Percentiles rank a stretch among this genome's conserved stretches.
Evolutionary conservation across 805 yeast species (phyloP).

Genomic region (Priceomyces fermenticarens): DNA sequence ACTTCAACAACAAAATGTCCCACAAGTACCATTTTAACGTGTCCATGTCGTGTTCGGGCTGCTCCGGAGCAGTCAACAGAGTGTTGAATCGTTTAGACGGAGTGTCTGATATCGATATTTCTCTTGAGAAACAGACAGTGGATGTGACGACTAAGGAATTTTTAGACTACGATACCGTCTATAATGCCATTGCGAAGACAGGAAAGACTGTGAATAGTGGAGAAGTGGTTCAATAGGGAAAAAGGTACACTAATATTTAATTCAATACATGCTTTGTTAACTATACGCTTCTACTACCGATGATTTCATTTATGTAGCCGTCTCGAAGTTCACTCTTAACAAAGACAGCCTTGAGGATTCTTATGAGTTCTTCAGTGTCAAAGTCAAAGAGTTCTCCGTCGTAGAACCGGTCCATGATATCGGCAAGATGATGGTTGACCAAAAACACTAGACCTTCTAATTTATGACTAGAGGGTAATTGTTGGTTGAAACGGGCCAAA

Average conservation of each 20-base stretch:
- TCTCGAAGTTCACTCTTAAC: constrained; percentile 45
- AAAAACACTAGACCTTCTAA: constrained; percentile 29
- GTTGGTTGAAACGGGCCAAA: constrained; percentile 13
- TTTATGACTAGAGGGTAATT: constrained; percentile 22
- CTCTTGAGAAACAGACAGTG: constrained; percentile 79
- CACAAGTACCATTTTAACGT: constrained; percentile 79
- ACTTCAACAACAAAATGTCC: not conserved
- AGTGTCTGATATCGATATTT: constrained; percentile 67
- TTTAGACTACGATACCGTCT: constrained; percentile 73
- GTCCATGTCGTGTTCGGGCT: constrained; percentile 82
- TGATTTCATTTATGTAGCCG: constrained; percentile 43
- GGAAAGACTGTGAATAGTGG: constrained; percentile 83
- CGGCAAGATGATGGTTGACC: constrained; percentile 38
- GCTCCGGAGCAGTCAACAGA: constrained; percentile 82
- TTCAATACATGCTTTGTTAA: too few relatives aligned
- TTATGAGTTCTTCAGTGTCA: constrained; percentile 44
- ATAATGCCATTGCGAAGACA: constrained; percentile 79
- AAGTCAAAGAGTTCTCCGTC: constrained; percentile 51
- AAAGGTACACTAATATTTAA: too few relatives aligned
- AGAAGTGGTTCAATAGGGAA: constrained; percentile 40
- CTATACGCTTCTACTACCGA: constrained; percentile 34
- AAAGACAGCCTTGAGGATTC: constrained; percentile 42
- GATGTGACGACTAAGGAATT: constrained; percentile 59
- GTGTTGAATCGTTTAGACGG: constrained; percentile 72
- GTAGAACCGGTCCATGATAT: constrained; percentile 48